Base-by-base conservation (phyloP, 805 yeast genomes). In the Pichia paraexigua region DNA sequence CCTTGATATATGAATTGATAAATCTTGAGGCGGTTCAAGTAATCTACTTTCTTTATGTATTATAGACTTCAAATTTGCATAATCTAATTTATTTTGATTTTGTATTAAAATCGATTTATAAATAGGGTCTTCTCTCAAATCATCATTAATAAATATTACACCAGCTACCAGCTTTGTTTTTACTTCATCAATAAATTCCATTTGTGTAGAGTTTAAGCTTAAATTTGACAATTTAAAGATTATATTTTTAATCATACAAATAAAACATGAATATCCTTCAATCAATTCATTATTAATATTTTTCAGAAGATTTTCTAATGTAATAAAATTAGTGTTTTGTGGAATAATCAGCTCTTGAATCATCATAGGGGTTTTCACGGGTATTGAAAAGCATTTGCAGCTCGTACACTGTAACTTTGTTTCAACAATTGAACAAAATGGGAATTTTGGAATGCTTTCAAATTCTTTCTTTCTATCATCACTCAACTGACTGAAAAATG, bases 1-100 rank as follows among this genome's bases (percentile, higher is more conserved):
- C 59, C 98, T 74, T 11, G 96, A 88, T 42, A 94, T 68, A 64
- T 92, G 98, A n/a, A 92, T 69, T 0, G 87, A 78, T 47, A 94
- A 72, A 8, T 87, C 69, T 50, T 77, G 74, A 0, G 99, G 97
- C 5, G 87, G 78, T 50, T 76, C 74, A 13, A 79, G 72, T 41
- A 89, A 74, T 24, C 74, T 72, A 0, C 83, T 79, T 55, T 76
- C 77, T 61, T 87, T 86, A 32, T 80, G 77, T 6, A 92, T 88
- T 0, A 83, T 78, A 0, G 92, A 78, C 43, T 79, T 77, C 4
- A 87, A 62, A 11, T 66, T 41, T 35, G 39, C 17, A 17, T 10
- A n/a, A n/a, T 35, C n/a, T n/a, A 35, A 35, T n/a, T 35, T 35
- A 5, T 8, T 17, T 2, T 55, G 48, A 12, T 54, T 60, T 55